phyloP scores from a whole-genome alignment of 2,329 filamentous ascomycete genomes.

The Ilyonectria destructans region DNA sequence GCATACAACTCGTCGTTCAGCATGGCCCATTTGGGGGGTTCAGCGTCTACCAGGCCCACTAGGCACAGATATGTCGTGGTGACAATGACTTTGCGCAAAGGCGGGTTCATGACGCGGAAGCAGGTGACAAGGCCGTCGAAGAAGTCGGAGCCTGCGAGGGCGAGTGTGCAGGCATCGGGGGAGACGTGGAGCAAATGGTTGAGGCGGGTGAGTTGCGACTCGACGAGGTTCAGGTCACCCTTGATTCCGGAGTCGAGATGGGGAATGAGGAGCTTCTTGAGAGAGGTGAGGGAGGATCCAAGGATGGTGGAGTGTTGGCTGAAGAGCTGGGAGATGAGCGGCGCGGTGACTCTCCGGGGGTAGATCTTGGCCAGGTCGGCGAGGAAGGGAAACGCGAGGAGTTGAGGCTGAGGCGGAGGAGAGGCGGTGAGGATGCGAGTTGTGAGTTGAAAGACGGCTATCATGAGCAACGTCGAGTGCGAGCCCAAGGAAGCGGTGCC shows the following conservation, averaged over 20 bases:
- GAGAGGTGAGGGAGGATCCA: constrained; percentile 69
- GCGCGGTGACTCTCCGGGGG: constrained; percentile 72
- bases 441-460: constrained; percentile 75
- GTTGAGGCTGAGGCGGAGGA: constrained; percentile 57
- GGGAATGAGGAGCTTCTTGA: constrained; percentile 76
- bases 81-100: constrained; percentile 78
- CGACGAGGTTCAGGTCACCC: constrained; percentile 69
- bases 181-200: constrained; percentile 77
- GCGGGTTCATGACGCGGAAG: constrained; percentile 76
- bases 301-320: constrained; percentile 64
- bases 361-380: constrained; percentile 79
- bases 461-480: constrained; percentile 68
- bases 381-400: constrained; percentile 79
- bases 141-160: constrained; percentile 90
- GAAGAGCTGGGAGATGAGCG: constrained; percentile 68
- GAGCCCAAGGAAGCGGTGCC: constrained; percentile 54
- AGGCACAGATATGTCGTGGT: constrained; percentile 84
- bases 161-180: constrained; percentile 70
- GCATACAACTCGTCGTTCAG: constrained; percentile 89
- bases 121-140: constrained; percentile 81
- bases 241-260: constrained; percentile 75
- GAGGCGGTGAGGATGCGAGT: constrained; percentile 67
- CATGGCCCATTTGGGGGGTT: constrained; percentile 80
- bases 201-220: constrained; percentile 70
- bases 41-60: constrained; percentile 77